Conservation (phyloP, 1,284 basidiomycete genomes). For the Naganishia albida region DNA sequence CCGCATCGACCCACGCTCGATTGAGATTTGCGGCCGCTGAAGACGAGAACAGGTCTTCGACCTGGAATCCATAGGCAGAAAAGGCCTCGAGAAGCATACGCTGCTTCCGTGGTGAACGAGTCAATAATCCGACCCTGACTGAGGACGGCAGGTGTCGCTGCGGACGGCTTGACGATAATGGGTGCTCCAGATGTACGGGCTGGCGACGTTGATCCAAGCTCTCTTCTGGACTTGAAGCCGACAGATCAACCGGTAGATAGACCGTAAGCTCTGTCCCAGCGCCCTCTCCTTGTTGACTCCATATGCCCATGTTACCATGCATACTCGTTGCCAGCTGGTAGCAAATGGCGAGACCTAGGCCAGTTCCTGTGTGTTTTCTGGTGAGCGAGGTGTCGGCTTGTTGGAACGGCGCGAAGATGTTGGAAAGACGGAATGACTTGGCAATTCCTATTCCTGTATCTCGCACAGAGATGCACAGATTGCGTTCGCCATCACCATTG, state of each 20-base stretch:
- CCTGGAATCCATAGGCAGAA: slow-evolving; percentile 15
- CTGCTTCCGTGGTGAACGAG: slow-evolving; percentile 19
- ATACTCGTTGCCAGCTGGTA: slow-evolving; percentile 32
- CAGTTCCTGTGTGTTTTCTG: slow-evolving; percentile 36
- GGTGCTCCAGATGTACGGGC: slow-evolving; percentile 18
- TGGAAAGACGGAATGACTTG: slow-evolving; percentile 3
- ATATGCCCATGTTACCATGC: slow-evolving; percentile 33
- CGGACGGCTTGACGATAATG: slow-evolving; percentile 8
- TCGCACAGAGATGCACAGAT: slow-evolving; percentile 33
- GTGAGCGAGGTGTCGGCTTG: slow-evolving; percentile 38
- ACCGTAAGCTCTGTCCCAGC: slow-evolving; percentile 25
- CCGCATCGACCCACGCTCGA: slow-evolving; percentile 20
- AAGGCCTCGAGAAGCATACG: slow-evolving; percentile 17
- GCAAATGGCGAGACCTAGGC: slow-evolving; percentile 35
- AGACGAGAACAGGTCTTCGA: slow-evolving; percentile 10
- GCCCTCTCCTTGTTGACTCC: slow-evolving; percentile 31
- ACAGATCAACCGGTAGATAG: slow-evolving; percentile 21
- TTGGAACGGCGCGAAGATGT: slow-evolving; percentile 36
- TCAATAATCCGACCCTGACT: slow-evolving; percentile 8
- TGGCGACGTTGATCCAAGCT: neutral
- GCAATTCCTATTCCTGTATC: slow-evolving; percentile 38
- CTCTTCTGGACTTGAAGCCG: neutral
- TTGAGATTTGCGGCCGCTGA: neutral
- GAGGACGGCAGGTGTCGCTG: neutral
- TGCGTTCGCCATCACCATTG: slow-evolving; percentile 24